Conservation (phyloP, 306 rosid species). For the Carpinus viminea region DNA sequence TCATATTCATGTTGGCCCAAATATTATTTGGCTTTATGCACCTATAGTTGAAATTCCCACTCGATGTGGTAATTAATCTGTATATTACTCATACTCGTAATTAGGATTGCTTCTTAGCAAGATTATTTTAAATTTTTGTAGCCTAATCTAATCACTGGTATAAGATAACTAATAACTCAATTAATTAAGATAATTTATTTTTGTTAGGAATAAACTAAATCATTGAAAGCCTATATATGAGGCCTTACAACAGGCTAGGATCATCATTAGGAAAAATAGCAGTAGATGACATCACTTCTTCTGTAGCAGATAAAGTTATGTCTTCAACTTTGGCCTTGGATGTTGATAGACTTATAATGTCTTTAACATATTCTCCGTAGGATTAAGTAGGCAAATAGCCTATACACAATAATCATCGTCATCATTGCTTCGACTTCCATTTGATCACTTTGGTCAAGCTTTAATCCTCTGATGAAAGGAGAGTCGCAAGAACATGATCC, state of each 20-base stretch:
- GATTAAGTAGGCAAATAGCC: conserved; percentile 12
- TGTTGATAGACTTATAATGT: not conserved
- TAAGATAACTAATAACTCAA: too few species aligned
- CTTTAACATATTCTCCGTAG: conserved; percentile 13
- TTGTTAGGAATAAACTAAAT: not conserved
- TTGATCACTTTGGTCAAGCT: not conserved
- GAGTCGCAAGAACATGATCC: conserved; percentile 3
- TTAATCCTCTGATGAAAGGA: not conserved
- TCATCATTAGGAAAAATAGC: not conserved
- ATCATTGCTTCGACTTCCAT: conserved; percentile 16
- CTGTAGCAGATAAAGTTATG: not conserved
- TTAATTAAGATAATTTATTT: not conserved
- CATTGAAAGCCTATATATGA: not conserved
- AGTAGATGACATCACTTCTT: not conserved
- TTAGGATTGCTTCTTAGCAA: too few species aligned
- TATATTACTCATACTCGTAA: too few species aligned
- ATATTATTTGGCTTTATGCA: too few species aligned
- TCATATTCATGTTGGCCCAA: too few species aligned
- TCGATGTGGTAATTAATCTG: too few species aligned
- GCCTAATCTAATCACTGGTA: too few species aligned
- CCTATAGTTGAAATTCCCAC: too few species aligned
- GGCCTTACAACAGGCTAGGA: not conserved
- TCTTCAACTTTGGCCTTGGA: not conserved
- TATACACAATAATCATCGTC: conserved; percentile 12
- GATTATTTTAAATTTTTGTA: too few species aligned